These are phyloP conservation scores for Logfia minima DNA, from an alignment of 129 eudicot species.

Conservation along the genomic window DNA sequence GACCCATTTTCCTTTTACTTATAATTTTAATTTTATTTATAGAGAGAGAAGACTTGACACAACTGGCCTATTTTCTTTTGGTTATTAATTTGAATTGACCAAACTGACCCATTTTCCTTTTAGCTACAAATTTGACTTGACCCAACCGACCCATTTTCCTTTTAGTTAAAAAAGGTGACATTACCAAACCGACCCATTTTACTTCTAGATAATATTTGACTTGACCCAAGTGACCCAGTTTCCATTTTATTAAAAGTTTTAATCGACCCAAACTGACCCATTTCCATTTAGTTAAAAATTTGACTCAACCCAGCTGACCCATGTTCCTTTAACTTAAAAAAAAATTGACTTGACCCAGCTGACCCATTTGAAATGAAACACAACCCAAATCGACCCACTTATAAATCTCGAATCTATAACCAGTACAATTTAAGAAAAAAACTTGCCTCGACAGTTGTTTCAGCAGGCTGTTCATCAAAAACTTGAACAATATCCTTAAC, in stretches of 20 bases:
- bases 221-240: background rate
- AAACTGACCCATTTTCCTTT: background rate
- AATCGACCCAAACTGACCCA: background rate
- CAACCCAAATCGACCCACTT: background rate
- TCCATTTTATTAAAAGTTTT: background rate
- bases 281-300: background rate
- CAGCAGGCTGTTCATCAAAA: constrained; percentile 53
- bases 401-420: background rate
- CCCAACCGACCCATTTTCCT: background rate
- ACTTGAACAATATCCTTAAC: constrained; percentile 79
- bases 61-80: background rate
- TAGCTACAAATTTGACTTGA: background rate
- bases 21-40: background rate
- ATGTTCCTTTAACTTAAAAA: background rate
- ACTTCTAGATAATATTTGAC: too few species aligned
- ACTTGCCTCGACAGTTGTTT: constrained; percentile 72
- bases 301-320: background rate
- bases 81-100: background rate
- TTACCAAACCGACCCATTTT: too few species aligned
- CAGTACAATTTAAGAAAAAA: background rate
- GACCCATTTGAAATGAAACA: background rate
- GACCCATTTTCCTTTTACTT: background rate
- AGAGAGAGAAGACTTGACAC: background rate
- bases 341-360: background rate
- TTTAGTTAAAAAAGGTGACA: background rate